A percentile compares a stretch with the other conserved stretches of the same genome.
Evolutionary conservation across 352 stramenopile genomes (phyloP).

Genomic region (Phytophthora cryptogea): DNA sequence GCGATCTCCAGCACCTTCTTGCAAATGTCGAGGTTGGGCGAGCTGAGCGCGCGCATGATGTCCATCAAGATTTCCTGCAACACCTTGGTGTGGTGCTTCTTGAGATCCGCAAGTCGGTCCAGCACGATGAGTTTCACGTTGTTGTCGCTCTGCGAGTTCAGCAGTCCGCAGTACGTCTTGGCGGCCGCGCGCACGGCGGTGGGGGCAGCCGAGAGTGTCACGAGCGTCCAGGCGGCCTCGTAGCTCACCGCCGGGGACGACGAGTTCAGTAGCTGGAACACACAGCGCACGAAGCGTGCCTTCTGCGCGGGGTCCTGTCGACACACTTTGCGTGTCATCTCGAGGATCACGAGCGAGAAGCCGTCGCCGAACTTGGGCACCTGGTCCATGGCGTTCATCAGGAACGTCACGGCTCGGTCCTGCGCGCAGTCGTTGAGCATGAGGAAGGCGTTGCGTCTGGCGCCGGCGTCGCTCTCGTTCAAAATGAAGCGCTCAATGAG

Average conservation of each 20-base stretch:
- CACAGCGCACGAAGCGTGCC: conserved; percentile 97
- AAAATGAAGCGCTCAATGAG: conserved; percentile 96
- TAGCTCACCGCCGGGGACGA: conserved; percentile 94
- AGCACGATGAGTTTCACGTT: conserved; percentile 99
- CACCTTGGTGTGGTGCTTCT: conserved; percentile 97
- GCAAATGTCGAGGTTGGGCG: conserved; percentile 98
- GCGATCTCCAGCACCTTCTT: conserved; percentile 98
- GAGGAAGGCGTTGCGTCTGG: conserved; percentile 98
- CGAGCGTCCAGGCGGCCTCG: conserved; percentile 99
- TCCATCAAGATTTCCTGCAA: conserved; percentile 99
- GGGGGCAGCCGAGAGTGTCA: conserved; percentile 97
- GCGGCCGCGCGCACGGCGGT: conserved; percentile 97
- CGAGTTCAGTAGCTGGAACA: conserved; percentile 98
- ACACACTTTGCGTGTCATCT: conserved; percentile 98
- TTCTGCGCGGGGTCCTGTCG: conserved; percentile 98
- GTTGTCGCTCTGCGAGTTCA: conserved; percentile 99
- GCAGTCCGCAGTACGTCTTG: conserved; percentile 96
- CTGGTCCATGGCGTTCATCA: conserved; percentile 97
- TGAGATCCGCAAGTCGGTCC: conserved; percentile 96
- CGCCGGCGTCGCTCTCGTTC: conserved; percentile 94
- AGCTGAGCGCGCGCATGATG: conserved; percentile 96
- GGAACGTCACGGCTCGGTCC: conserved; percentile 97
- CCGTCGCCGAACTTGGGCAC: conserved; percentile 95
- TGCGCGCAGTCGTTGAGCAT: conserved; percentile 99
- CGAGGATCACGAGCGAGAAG: conserved; percentile 99